These are phyloP conservation scores for Phytopythium vexans DNA, from an alignment of 352 stramenopile species.

Conservation along the genomic window DNA sequence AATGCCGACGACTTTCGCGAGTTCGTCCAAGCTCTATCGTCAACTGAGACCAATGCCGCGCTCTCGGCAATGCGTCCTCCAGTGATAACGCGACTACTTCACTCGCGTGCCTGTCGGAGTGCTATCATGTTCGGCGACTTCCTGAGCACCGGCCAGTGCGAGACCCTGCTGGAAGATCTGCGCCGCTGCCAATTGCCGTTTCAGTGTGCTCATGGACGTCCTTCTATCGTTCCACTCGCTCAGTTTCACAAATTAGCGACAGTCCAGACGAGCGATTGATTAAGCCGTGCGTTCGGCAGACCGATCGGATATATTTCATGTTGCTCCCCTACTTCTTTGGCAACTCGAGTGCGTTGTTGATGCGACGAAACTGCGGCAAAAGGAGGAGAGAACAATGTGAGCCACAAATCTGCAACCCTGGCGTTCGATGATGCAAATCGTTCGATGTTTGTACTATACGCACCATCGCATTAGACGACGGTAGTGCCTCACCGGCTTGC, in stretches of 20 bases:
- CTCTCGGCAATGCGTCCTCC: conserved; percentile 46
- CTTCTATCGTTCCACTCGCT: conserved; percentile 84
- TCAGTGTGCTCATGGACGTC: conserved; percentile 88
- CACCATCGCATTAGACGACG: conserved; percentile 66
- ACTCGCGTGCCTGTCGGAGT: conserved; percentile 88
- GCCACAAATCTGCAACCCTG: too few relatives aligned
- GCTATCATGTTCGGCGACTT: conserved; percentile 93
- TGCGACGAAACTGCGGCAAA: conserved; percentile 45
- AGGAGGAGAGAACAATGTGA: background rate
- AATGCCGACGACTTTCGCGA: conserved; percentile 79
- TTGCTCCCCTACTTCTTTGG: conserved; percentile 11
- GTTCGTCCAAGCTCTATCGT: conserved; percentile 69
- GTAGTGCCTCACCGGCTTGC: conserved; percentile 17
- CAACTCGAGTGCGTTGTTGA: conserved; percentile 52
- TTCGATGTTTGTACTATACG: background rate
- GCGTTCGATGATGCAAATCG: background rate
- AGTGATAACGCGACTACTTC: conserved; percentile 78
- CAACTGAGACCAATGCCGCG: conserved; percentile 13
- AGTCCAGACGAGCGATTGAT: too few relatives aligned
- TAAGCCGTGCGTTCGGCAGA: too few relatives aligned
- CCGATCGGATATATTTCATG: background rate
- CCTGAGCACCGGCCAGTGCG: conserved; percentile 64
- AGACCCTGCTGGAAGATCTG: conserved; percentile 66
- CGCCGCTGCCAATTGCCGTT: conserved; percentile 84
- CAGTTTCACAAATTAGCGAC: conserved; percentile 31